Percentiles rank a stretch among this genome's conserved stretches.
These are phyloP conservation scores for Botrytis paeoniae DNA, from an alignment of 2,329 filamentous ascomycete genomes.

Conservation along the genomic window DNA sequence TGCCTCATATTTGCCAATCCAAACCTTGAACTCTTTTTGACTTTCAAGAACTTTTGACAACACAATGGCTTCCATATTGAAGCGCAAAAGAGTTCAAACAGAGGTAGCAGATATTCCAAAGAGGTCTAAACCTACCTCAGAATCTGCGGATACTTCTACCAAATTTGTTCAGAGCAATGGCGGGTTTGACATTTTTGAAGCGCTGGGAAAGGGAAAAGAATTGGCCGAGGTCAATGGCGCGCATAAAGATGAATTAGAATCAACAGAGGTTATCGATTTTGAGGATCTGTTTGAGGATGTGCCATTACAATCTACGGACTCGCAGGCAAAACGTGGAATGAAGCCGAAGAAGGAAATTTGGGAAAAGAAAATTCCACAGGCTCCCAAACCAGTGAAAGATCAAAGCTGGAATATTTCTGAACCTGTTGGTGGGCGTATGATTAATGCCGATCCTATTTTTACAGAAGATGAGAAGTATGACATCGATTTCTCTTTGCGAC, in stretches of 20 bases:
- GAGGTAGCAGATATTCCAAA: constrained; percentile 35
- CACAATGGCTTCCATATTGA: constrained; percentile 38
- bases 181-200: constrained; percentile 35
- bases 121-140: constrained; percentile 31
- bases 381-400: constrained; percentile 23
- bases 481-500: constrained; percentile 17
- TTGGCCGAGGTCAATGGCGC: constrained; percentile 26
- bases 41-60: constrained; percentile 35
- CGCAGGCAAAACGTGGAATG: not conserved
- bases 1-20: constrained; percentile 15
- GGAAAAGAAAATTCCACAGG: constrained; percentile 15
- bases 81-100: constrained; percentile 39
- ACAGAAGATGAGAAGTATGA: constrained; percentile 59
- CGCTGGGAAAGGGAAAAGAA: constrained; percentile 26
- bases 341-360: constrained; percentile 20
- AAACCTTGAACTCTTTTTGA: constrained; percentile 22
- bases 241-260: constrained; percentile 21
- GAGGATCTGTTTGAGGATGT: constrained; percentile 25
- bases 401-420: constrained; percentile 58
- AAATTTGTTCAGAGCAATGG: constrained; percentile 20
- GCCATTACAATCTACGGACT: constrained; percentile 6
- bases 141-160: not conserved
- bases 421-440: constrained; percentile 63
- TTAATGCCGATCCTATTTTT: constrained; percentile 62
- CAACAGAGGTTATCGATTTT: constrained; percentile 14